Evolutionary conservation across 1,284 basidiomycete species (phyloP), one percentile per base, ranked within the genome.

Genomic region (Melampsora americana): DNA sequence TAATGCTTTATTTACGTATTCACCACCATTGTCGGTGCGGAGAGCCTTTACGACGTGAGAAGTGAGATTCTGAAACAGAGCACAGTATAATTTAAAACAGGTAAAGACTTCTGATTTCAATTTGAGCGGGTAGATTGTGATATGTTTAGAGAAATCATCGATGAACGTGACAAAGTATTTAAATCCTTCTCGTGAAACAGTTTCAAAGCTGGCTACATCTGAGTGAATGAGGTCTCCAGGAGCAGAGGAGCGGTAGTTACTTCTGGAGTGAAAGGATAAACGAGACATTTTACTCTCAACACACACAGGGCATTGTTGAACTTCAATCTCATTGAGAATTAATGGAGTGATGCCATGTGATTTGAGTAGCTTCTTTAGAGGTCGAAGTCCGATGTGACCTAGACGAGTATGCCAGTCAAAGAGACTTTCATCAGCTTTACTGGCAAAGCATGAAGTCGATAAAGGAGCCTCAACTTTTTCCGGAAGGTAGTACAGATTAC

Each of bases 21-120:
- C 80, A 1, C 80, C 80, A 23, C 83, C 82, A 39, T 82, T 81
- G 79, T 86, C 82, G 77, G 79, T 76, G 3, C 81, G 78, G 3
- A 83, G 28, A 3, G 74, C 83, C 64, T 81, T 82, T 68, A 86
- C 81, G 39, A 73, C 79, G n/a, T 28, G 7, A 0, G 79, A 80
- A 23, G 78, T 78, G 30, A 77, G 66, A 30, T 78, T 80, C 69
- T 83, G 79, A 9, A 79, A 77, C 68, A 77, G 74, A 0, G 82
- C 79, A 56, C 83, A 81, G 79, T 80, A 85, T 2, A 77, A 59
- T 66, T 80, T 79, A 77, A 85, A 83, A 68, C 66, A 5, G 5
- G 46, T 60, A 23, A 61, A 70, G 16, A 16, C 53, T 14, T 70
- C 30, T 28, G 28, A 39, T 70, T 70, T 70, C 30, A 3, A 60